phyloP scores from a whole-genome alignment of 257 asterid species.

The Solanum acaule region DNA sequence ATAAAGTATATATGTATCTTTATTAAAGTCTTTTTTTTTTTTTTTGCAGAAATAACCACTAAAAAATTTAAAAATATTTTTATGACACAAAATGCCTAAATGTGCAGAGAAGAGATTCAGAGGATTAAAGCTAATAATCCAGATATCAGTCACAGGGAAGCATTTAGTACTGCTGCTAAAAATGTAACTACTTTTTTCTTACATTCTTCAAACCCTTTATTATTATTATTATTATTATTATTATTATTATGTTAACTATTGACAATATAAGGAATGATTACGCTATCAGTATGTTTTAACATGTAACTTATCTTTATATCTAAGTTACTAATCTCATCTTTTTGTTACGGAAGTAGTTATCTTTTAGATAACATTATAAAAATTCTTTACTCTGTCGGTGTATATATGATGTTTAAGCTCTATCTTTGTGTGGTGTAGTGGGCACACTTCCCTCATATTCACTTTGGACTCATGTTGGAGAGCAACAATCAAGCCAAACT shows the following conservation, averaged over 20 bases:
- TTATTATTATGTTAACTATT: background rate
- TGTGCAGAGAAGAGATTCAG: slow-evolving; percentile 76
- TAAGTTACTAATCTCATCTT: background rate
- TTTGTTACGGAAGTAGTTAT: background rate
- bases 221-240: too few species aligned
- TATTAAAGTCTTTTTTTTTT: background rate
- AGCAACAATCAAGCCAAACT: slow-evolving; percentile 42
- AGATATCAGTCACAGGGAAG: slow-evolving; percentile 83
- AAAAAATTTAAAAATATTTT: background rate
- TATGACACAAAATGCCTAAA: background rate
- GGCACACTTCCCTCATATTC: slow-evolving; percentile 96
- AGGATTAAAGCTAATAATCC: slow-evolving; percentile 86
- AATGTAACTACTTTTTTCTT: slow-evolving; percentile 31
- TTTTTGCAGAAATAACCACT: background rate
- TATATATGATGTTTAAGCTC: background rate
- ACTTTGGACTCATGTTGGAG: slow-evolving; percentile 88
- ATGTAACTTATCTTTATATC: too few species aligned
- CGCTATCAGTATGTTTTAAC: background rate
- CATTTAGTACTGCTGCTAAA: slow-evolving; percentile 91
- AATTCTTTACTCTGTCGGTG: background rate
- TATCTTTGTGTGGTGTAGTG: slow-evolving; percentile 36
- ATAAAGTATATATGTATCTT: slow-evolving; percentile 39
- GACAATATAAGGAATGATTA: background rate
- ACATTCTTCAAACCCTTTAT: background rate
- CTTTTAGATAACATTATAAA: background rate